These are phyloP conservation scores for Ophiostoma quercus DNA, from an alignment of 2,329 filamentous ascomycete genomes.

Conservation along the genomic window DNA sequence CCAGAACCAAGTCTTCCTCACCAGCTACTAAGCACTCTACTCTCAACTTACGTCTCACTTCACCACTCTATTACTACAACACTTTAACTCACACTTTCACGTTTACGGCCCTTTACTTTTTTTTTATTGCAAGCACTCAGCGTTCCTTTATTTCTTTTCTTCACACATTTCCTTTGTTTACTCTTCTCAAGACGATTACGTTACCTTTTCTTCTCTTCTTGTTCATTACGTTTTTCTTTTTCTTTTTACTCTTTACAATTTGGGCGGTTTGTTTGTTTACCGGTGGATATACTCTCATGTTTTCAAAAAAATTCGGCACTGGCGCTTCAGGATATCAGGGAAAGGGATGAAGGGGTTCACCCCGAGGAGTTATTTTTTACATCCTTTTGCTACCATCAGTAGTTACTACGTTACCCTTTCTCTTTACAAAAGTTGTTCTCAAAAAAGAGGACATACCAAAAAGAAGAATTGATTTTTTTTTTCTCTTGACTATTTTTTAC, in stretches of 20 bases:
- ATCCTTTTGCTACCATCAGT: background rate
- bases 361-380: background rate
- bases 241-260: background rate
- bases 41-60: background rate
- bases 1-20: conserved; percentile 12
- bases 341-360: conserved; percentile 8
- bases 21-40: background rate
- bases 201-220: conserved; percentile 13
- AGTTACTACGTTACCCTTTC: background rate
- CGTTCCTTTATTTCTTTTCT: conserved; percentile 1
- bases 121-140: conserved; percentile 5
- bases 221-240: conserved; percentile 16
- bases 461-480: conserved; percentile 9
- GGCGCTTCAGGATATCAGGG: background rate
- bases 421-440: conserved; percentile 7
- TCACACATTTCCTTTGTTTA: background rate
- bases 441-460: conserved; percentile 12
- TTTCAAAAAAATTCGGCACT: conserved; percentile 10
- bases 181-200: conserved; percentile 11
- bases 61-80: background rate
- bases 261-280: conserved; percentile 4
- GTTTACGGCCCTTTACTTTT: conserved; percentile 11
- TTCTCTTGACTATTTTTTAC: background rate
- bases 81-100: conserved; percentile 6
- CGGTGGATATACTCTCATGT: conserved; percentile 13